Evolutionary conservation across 768 basidiomycete species (phyloP), one percentile per base, ranked within the genome.

Genomic region (Paxillus ammoniavirescens): DNA sequence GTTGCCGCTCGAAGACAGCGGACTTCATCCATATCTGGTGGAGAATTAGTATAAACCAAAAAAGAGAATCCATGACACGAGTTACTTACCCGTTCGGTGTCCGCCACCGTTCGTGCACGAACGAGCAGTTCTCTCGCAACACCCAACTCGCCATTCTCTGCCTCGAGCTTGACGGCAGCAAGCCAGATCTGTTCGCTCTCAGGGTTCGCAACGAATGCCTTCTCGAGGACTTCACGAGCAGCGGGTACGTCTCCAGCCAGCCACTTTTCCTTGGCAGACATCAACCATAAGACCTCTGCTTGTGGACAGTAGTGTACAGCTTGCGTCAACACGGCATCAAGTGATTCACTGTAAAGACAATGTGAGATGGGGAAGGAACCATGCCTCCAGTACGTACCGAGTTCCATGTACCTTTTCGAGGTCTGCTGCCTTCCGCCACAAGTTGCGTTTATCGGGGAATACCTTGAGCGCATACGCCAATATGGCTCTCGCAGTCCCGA

Each of bases 201-300:
- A 12, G 93, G 91, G 66, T 98, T 98, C 51, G 93, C 91, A 48
- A 89, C 82, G 77, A 98, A 98, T 0, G 97, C 93, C 37, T 81
- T 81, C 56, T 88, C 91, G 13, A 98, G 84, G 13, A 96, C 89
- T 59, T 86, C 84, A 35, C 94, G 88, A 2, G 97, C 93, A n/a
- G 86, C 89, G 2, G 87, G 83, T 13, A 98, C 91, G 63, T 98
- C 91, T 7, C 91, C 91, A 10, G 79, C 75, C 14, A 93, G 66
- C 96, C 96, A 99, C 68, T 93, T 91, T 75, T 98, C 96, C 72
- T 99, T 99, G 3, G 96, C 97, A 47, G 87, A 82, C 94, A 98
- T 98, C 31, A 98, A 80, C 97, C 97, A 98, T 5, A 99, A 76
- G 0, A 93, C 90, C 69, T 98, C 96, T 1, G 94, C 95, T 60